Evolutionary conservation across 1,139 yeast species (phyloP).

Genomic region (Pichia inconspicua): DNA sequence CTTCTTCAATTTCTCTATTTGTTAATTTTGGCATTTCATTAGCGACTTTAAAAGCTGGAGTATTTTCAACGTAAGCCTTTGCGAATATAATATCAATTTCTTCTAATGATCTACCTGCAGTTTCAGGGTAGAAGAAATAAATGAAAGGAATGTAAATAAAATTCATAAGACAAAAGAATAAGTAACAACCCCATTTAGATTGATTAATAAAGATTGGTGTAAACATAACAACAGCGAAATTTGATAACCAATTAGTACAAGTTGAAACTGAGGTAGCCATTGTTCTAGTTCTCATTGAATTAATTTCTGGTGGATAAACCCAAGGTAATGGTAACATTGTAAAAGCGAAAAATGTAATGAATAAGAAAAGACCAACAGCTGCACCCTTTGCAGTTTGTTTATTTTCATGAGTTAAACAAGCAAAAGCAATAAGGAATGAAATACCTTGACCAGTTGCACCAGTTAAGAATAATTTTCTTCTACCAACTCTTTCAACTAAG

Average conservation of each 20-base stretch:
- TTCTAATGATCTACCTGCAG: conserved; percentile 55
- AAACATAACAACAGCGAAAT: conserved; percentile 41
- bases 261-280: conserved; percentile 39
- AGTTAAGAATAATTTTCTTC: conserved; percentile 42
- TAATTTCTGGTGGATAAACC: conserved; percentile 41
- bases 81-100: conserved; percentile 53
- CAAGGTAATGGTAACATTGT: conserved; percentile 36
- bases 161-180: conserved; percentile 35
- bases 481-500: conserved; percentile 55
- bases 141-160: conserved; percentile 47
- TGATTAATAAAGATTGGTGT: conserved; percentile 39
- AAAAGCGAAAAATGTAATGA: conserved; percentile 34
- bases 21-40: conserved; percentile 42
- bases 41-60: conserved; percentile 46
- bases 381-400: conserved; percentile 35
- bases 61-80: conserved; percentile 39
- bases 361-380: conserved; percentile 41
- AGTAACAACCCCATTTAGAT: conserved; percentile 37
- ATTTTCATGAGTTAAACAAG: conserved; percentile 30
- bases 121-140: conserved; percentile 62
- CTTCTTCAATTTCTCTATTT: conserved; percentile 39
- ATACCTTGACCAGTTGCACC: conserved; percentile 38
- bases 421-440: conserved; percentile 35
- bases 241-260: conserved; percentile 45
- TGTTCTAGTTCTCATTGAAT: conserved; percentile 37